Conservation (phyloP, 2,329 filamentous ascomycete species). For the Alternaria infectoria region DNA sequence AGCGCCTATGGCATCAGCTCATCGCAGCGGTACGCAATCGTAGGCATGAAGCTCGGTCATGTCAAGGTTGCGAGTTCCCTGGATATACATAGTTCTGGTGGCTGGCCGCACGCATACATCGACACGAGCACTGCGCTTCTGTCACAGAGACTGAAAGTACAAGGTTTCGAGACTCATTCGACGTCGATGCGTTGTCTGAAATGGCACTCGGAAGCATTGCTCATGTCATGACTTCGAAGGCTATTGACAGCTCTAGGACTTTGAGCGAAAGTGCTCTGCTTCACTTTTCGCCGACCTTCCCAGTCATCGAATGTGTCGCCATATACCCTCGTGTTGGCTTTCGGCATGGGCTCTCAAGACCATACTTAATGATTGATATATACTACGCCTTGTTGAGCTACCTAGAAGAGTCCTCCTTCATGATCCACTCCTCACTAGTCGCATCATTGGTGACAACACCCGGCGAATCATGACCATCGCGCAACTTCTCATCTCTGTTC, state of each 20-base stretch:
- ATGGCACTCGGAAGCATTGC: background rate
- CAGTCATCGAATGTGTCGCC: background rate
- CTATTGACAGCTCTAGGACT: background rate
- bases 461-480: background rate
- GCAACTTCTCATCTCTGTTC: background rate
- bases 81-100: background rate
- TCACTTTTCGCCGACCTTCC: background rate
- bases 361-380: background rate
- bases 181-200: background rate
- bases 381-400: background rate
- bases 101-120: background rate
- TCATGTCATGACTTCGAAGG: background rate
- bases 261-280: background rate
- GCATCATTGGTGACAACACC: background rate
- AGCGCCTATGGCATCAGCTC: background rate
- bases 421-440: slow-evolving; percentile 1
- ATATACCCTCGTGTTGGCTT: background rate
- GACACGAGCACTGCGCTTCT: background rate
- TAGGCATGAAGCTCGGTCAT: background rate
- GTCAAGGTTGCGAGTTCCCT: background rate
- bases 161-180: background rate
- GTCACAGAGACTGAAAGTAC: background rate
- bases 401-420: background rate
- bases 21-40: background rate
- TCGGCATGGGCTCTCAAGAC: background rate